Base-by-base conservation (phyloP, 2,329 filamentous ascomycete genomes). In the Emydomyces testavorans region DNA sequence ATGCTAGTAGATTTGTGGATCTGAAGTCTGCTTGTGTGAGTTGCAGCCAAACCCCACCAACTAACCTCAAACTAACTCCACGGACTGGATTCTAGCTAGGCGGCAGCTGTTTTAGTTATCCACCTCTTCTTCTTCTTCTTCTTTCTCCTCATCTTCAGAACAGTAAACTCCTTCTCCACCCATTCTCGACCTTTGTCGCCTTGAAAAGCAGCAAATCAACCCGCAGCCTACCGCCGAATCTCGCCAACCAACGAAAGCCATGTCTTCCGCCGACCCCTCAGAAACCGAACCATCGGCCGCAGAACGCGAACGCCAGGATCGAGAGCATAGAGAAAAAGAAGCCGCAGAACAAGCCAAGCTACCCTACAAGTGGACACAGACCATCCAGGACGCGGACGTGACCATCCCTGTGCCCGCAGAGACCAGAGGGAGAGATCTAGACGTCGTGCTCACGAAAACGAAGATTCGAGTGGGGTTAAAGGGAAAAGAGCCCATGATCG, bases 361-460 rank as follows among this genome's bases (percentile, higher is more conserved):
- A 35, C 92, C 92, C 0, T 98, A 98, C 80, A 92, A 93, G 71
- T 98, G 92, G 92, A 84, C 78, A 8, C 92, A 98, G 71, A 89
- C 84, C 20, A 94, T 98, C 64, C 76, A 75, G 57, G 92, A 96
- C 62, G 71, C 95, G 52, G 86, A 94, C 62, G 70, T 96, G 59
- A 82, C 76, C 43, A 76, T 93, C 50, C 72, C 77, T 23, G 79
- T 98, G 0, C 83, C 90, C 0, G 83, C 76, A 20, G 94, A 89
- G 65, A 72, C 90, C 57, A 93, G 93, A 69, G 86, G 80, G 32
- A 78, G 77, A 57, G 92, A 98, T 63, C 70, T 98, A 29, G 79
- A 84, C 50, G 80, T 98, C 49, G 80, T 85, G 49, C 76, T 98
- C 64, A 85, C 83, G 65, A 89, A 86, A 71, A 79, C 74, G 50